Conservation (phyloP, 2,329 filamentous ascomycete species). For the Diplodia scrobiculata region DNA sequence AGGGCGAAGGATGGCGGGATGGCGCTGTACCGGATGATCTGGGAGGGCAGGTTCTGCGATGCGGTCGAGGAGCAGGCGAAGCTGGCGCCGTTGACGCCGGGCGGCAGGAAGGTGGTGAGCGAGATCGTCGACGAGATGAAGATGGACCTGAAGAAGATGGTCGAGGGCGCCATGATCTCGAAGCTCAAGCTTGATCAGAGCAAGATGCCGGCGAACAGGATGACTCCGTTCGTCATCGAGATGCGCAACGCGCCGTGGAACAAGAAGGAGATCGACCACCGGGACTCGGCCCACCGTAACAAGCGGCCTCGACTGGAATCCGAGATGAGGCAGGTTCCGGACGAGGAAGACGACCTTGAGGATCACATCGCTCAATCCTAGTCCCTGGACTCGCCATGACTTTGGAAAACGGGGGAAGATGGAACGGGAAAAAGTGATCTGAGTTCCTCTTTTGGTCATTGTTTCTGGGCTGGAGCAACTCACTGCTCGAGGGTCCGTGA, state of each 20-base stretch:
- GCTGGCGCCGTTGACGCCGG: conserved; percentile 48
- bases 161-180: conserved; percentile 44
- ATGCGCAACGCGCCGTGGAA: conserved; percentile 4
- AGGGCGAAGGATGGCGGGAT: conserved; percentile 51
- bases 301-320: background rate
- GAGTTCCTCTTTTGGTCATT: background rate
- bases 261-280: background rate
- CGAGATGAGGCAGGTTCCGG: background rate
- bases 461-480: background rate
- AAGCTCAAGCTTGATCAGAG: conserved; percentile 46
- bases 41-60: conserved; percentile 50
- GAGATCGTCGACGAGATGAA: conserved; percentile 49
- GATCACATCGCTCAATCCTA: background rate
- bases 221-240: conserved; percentile 10
- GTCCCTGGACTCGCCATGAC: background rate
- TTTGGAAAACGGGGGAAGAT: background rate
- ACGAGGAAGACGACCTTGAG: conserved; percentile 26
- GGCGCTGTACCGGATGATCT: conserved; percentile 49
- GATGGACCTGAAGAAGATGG: conserved; percentile 47
- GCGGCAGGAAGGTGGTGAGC: conserved; percentile 48
- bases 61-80: conserved; percentile 40
- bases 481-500: background rate
- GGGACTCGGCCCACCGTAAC: background rate
- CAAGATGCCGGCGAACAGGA: conserved; percentile 35
- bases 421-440: background rate